Base-by-base conservation (phyloP, 75 land plant species). In the Selaginella tamariscina region DNA sequence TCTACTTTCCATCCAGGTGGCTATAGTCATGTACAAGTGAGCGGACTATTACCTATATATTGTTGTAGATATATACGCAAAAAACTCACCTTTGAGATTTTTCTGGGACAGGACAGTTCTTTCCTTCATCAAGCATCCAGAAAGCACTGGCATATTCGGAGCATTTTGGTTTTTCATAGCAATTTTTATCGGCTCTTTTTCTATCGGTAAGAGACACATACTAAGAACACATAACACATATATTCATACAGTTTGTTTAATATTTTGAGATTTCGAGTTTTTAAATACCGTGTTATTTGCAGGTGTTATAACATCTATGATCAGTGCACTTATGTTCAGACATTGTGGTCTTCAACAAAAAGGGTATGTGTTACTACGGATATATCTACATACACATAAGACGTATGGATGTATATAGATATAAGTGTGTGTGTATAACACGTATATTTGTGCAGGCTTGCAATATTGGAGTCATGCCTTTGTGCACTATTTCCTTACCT, bases 1-100 rank as follows among this genome's bases (percentile, higher is more conserved):
- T 73, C n/a, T 18, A 2, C 70, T 22, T 56, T 27, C 21, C 2
- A 0, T 32, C 32, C 74, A 76, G 78, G 74, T 76, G 31, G 78
- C 78, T 65, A 76, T 76, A 31, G 74, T 76, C 30, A 71, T 67
- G 63, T 76, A 76, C 64, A 76, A 72, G 78, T 76, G 70, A 32
- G 65, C 55, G 1, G 2, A n/a, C n/a, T n/a, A n/a, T n/a, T n/a
- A n/a, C n/a, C n/a, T n/a, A n/a, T n/a, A n/a, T n/a, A n/a, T n/a
- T n/a, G n/a, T n/a, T n/a, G n/a, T n/a, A n/a, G n/a, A n/a, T n/a
- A n/a, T 39, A 5, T 39, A 15, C 49, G 49, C 5, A 39, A 39
- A 39, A 39, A 15, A 39, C 49, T 15, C 49, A 39, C 15, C 15
- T 5, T 39, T 15, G 49, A 15, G 5, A 5, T 39, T 39, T 39